A percentile compares a stretch with the other conserved stretches of the same genome.
phyloP scores from a whole-genome alignment of 176 grass and related monocot genomes.

The Thinopyrum elongatum region DNA sequence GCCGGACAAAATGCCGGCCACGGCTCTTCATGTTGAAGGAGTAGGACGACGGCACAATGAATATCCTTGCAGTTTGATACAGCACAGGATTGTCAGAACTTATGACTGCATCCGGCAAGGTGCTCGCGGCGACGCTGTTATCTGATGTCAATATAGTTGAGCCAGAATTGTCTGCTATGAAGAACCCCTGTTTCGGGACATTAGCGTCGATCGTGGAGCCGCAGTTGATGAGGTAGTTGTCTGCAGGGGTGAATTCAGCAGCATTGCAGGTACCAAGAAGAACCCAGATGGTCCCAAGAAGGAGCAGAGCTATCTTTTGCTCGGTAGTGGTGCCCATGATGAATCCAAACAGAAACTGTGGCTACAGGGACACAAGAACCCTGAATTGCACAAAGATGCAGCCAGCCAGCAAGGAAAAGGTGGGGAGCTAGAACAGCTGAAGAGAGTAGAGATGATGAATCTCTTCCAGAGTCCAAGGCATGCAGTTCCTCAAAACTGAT shows the following conservation, averaged over 20 bases:
- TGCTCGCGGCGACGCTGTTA: conserved; percentile 21
- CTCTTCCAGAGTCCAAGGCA: neutral
- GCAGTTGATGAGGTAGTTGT: conserved; percentile 82
- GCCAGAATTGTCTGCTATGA: conserved; percentile 43
- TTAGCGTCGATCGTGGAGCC: conserved; percentile 44
- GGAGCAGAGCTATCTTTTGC: neutral
- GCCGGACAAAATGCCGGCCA: conserved; percentile 81
- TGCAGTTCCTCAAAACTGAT: neutral
- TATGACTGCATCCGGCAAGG: conserved; percentile 31
- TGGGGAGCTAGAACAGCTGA: neutral
- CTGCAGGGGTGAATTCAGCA: conserved; percentile 68
- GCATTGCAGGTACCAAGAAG: conserved; percentile 39
- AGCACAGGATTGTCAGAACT: conserved; percentile 25
- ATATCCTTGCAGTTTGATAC: conserved; percentile 68
- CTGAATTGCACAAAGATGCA: neutral
- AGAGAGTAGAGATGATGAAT: neutral
- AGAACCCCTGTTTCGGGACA: too few species aligned
- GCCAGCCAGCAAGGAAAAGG: neutral
- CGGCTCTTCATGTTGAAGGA: conserved; percentile 56
- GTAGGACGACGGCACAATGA: conserved; percentile 45
- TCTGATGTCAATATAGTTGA: conserved; percentile 27
- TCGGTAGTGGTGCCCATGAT: conserved; percentile 2
- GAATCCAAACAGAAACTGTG: neutral
- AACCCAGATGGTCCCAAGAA: conserved; percentile 21
- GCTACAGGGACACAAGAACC: neutral